Percentiles rank a stretch among this genome's conserved stretches.
These are phyloP conservation scores for Bryum argenteum DNA, from an alignment of 225 moss, liverwort and hornwort genomes.

Conservation along the genomic window DNA sequence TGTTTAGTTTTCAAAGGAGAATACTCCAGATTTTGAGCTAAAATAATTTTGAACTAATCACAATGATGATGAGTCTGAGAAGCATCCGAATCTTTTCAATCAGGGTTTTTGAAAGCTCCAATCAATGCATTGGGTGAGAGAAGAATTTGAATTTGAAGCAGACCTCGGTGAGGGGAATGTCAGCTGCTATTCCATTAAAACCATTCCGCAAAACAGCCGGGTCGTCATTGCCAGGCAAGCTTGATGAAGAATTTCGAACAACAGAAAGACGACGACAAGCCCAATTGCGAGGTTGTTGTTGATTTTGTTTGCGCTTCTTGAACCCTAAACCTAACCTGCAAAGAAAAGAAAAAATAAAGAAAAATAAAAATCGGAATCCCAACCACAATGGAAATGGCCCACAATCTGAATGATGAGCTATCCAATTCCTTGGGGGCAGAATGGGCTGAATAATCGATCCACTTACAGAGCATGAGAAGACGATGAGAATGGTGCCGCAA, in stretches of 20 bases:
- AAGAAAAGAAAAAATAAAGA: background rate
- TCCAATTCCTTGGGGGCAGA: background rate
- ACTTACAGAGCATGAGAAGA: slow-evolving; percentile 21
- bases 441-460: background rate
- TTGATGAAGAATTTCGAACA: background rate
- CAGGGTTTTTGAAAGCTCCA: background rate
- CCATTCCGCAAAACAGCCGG: slow-evolving; percentile 10
- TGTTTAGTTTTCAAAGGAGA: no score
- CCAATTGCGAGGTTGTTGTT: background rate
- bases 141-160: background rate
- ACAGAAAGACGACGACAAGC: slow-evolving; percentile 2
- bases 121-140: background rate
- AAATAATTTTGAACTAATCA: background rate
- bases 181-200: slow-evolving; percentile 7
- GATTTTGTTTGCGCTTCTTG: background rate
- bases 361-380: background rate
- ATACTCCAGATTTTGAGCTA: no score
- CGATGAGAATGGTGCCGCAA: background rate
- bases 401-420: background rate
- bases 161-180: slow-evolving; percentile 22
- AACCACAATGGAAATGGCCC: background rate
- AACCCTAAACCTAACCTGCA: slow-evolving; percentile 30
- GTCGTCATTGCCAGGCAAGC: slow-evolving; percentile 17
- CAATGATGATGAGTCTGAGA: background rate
- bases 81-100: background rate